These are phyloP conservation scores for Vigna angularis DNA, from an alignment of 306 rosid species.

Conservation along the genomic window DNA sequence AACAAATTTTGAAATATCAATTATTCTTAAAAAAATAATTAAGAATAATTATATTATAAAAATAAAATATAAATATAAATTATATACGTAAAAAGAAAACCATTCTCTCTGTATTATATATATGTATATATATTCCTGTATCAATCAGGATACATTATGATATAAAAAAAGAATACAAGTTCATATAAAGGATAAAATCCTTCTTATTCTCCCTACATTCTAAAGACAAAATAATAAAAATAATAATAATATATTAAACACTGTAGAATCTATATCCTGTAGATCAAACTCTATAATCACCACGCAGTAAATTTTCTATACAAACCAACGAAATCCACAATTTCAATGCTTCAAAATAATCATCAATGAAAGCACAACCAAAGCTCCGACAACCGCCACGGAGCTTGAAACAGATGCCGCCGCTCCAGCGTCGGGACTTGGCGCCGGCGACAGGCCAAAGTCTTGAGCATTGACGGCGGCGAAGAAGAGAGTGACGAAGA, in stretches of 20 bases:
- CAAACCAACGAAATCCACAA: not conserved
- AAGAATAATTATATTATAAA: too few species aligned
- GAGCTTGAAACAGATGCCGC: constrained; percentile 45
- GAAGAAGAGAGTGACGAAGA: constrained; percentile 37
- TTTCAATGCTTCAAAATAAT: constrained; percentile 44
- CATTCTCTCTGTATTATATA: too few species aligned
- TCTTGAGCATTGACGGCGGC: constrained; percentile 50
- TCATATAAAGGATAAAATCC: too few species aligned
- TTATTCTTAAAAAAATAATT: too few species aligned
- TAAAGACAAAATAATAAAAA: constrained; percentile 29
- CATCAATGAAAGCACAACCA: constrained; percentile 40
- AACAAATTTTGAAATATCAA: too few species aligned
- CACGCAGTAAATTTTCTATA: not conserved
- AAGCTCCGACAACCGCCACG: constrained; percentile 47
- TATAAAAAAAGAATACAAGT: too few species aligned
- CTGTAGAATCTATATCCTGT: constrained; percentile 1
- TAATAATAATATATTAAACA: not conserved
- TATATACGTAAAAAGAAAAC: too few species aligned
- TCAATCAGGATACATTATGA: too few species aligned
- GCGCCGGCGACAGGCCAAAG: constrained; percentile 42
- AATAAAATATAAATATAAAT: too few species aligned
- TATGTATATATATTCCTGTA: too few species aligned
- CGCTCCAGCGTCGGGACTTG: constrained; percentile 41
- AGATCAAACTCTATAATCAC: not conserved
- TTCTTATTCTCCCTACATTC: constrained; percentile 15